Percentiles rank a stretch among this genome's conserved stretches.
Conservation (phyloP, 139 green algal species). For the Chlamydomonas sphaeroides region DNA sequence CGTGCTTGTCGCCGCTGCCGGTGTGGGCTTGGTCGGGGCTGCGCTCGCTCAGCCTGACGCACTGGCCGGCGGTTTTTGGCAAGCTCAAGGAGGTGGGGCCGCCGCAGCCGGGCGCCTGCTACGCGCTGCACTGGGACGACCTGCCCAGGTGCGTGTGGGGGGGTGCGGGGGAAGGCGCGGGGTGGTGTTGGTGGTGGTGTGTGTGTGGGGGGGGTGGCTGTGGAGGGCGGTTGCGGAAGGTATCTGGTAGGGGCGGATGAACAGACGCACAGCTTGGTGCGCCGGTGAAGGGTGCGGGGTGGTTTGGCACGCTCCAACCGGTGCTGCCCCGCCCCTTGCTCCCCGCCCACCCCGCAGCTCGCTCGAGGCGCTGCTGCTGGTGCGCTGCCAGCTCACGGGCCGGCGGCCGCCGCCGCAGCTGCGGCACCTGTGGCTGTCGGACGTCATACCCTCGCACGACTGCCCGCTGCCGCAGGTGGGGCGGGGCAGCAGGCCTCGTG, state of each 20-base stretch:
- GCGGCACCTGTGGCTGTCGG: conserved; percentile 34
- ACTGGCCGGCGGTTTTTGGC: conserved; percentile 18
- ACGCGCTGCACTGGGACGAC: conserved; percentile 18
- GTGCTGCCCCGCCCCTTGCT: background rate
- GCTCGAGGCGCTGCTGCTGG: conserved; percentile 34
- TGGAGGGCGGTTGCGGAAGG: background rate
- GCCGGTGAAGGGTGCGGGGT: too few species aligned
- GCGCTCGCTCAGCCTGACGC: conserved; percentile 20
- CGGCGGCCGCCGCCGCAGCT: background rate
- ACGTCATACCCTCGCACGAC: background rate
- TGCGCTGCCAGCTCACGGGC: conserved; percentile 30
- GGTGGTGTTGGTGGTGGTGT: background rate
- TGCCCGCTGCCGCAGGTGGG: background rate
- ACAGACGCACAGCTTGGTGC: too few species aligned
- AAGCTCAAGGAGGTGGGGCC: conserved; percentile 18
- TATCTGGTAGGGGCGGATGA: too few species aligned
- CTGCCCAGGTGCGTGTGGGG: background rate
- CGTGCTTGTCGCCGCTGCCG: conserved; percentile 2
- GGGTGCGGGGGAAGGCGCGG: too few species aligned
- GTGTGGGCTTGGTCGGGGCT: conserved; percentile 14
- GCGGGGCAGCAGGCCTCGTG: too few species aligned
- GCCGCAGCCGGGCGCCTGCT: conserved; percentile 11
- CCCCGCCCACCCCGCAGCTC: background rate
- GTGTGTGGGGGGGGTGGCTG: background rate
- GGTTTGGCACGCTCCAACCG: background rate